Evolutionary conservation across 2,329 filamentous ascomycete species (phyloP).

Genomic region (Ceratocystis ficicola): DNA sequence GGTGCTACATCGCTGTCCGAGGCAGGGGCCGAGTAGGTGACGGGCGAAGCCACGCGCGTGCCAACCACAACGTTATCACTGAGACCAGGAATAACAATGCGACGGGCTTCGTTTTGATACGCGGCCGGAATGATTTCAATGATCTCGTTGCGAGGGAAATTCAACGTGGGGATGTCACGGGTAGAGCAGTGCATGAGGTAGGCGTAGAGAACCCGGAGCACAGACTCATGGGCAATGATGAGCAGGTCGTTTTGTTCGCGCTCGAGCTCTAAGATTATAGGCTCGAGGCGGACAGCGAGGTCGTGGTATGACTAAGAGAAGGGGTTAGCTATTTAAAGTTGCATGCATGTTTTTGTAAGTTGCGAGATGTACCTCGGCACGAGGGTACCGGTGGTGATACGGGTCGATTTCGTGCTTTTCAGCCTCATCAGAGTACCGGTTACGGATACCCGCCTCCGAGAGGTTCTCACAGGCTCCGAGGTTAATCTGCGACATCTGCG

Average conservation of each 20-base stretch:
- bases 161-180: conserved; percentile 80
- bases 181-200: conserved; percentile 98
- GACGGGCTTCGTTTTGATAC: conserved; percentile 91
- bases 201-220: conserved; percentile 90
- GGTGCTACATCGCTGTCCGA: conserved; percentile 11
- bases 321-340: conserved; percentile 11
- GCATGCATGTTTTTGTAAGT: no score
- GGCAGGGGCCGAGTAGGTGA: conserved; percentile 6
- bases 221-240: conserved; percentile 95
- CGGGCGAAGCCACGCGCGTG: conserved; percentile 21
- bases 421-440: conserved; percentile 80
- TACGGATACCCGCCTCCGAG: conserved; percentile 67
- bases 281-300: conserved; percentile 91
- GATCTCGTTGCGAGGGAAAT: conserved; percentile 92
- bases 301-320: conserved; percentile 78
- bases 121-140: conserved; percentile 97
- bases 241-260: conserved; percentile 94
- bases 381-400: conserved; percentile 91
- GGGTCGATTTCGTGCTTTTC: conserved; percentile 87
- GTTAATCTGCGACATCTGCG: conserved; percentile 95
- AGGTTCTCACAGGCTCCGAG: conserved; percentile 93
- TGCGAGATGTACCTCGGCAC: conserved; percentile 59
- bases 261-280: conserved; percentile 93
- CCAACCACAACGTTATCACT: conserved; percentile 57
- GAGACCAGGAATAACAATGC: conserved; percentile 67